Evolutionary conservation across 768 basidiomycete species (phyloP).

Genomic region (Plicaturopsis crispa): DNA sequence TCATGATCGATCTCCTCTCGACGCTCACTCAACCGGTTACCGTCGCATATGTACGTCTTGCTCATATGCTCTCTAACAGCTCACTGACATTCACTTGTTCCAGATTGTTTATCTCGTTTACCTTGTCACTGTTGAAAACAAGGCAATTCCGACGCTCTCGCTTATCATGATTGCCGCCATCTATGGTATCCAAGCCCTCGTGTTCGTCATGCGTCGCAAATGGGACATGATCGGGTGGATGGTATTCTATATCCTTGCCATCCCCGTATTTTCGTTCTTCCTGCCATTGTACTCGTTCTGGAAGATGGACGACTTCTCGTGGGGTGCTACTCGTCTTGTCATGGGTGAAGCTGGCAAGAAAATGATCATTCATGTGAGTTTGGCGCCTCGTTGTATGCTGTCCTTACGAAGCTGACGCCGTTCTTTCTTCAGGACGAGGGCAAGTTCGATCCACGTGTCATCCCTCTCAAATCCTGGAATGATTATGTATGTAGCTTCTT

Average conservation of each 20-base stretch:
- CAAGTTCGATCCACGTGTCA: constrained; percentile 88
- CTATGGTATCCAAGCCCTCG: constrained; percentile 89
- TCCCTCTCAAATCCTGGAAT: constrained; percentile 95
- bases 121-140: constrained; percentile 57
- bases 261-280: constrained; percentile 90
- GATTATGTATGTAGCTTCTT: constrained; percentile 63
- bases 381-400: background rate
- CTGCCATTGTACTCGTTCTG: constrained; percentile 95
- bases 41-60: constrained; percentile 72
- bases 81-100: constrained; percentile 10
- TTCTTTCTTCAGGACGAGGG: constrained; percentile 73
- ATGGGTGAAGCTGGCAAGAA: constrained; percentile 95
- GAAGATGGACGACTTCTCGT: constrained; percentile 97
- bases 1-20: constrained; percentile 92
- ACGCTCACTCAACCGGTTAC: constrained; percentile 82
- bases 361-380: constrained; percentile 81
- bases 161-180: constrained; percentile 91
- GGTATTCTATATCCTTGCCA: constrained; percentile 92
- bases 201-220: constrained; percentile 87
- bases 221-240: constrained; percentile 99
- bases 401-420: constrained; percentile 6
- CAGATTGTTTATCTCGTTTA: constrained; percentile 88
- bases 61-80: background rate
- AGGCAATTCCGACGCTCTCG: constrained; percentile 70
- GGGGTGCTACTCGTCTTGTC: constrained; percentile 90